A percentile compares a stretch with the other conserved stretches of the same genome.
These are phyloP conservation scores for Usnea hakonensis DNA, from an alignment of 495 filamentous ascomycete species.

Conservation along the genomic window DNA sequence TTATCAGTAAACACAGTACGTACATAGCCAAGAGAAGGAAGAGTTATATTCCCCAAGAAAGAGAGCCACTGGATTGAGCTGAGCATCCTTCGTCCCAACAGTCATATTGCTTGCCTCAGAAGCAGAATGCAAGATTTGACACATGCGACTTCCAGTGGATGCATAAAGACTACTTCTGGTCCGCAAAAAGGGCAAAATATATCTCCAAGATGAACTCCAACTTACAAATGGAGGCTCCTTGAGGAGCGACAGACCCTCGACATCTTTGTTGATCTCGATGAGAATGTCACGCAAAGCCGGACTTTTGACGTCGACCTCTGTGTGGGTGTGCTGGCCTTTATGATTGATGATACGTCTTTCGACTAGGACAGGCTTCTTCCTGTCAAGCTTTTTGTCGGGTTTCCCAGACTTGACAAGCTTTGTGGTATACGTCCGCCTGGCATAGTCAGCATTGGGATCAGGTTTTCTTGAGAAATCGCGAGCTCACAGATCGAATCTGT, in stretches of 20 bases:
- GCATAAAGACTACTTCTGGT: background rate
- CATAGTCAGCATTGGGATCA: background rate
- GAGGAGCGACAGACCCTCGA: conserved; percentile 23
- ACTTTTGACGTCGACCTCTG: conserved; percentile 25
- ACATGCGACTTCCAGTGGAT: background rate
- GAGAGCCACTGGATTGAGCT: background rate
- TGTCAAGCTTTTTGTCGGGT: conserved; percentile 18
- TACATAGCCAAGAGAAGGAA: background rate
- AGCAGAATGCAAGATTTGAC: background rate
- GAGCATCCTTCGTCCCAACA: too few relatives aligned
- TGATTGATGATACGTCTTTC: conserved; percentile 24
- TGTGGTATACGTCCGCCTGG: conserved; percentile 11
- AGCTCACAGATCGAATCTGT: conserved; percentile 11
- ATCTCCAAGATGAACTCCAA: background rate
- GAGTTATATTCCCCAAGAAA: background rate
- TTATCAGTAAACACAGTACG: background rate
- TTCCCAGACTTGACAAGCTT: conserved; percentile 16
- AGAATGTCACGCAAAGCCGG: conserved; percentile 11
- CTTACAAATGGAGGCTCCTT: conserved; percentile 23
- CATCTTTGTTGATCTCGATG: conserved; percentile 15
- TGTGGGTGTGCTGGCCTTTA: conserved; percentile 21
- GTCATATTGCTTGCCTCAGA: too few relatives aligned
- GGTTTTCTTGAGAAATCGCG: too few relatives aligned
- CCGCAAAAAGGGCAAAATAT: background rate
- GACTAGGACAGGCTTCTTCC: conserved; percentile 18